Conservation (phyloP, 2,329 filamentous ascomycete genomes). For the Cytospora paraplurivora region DNA sequence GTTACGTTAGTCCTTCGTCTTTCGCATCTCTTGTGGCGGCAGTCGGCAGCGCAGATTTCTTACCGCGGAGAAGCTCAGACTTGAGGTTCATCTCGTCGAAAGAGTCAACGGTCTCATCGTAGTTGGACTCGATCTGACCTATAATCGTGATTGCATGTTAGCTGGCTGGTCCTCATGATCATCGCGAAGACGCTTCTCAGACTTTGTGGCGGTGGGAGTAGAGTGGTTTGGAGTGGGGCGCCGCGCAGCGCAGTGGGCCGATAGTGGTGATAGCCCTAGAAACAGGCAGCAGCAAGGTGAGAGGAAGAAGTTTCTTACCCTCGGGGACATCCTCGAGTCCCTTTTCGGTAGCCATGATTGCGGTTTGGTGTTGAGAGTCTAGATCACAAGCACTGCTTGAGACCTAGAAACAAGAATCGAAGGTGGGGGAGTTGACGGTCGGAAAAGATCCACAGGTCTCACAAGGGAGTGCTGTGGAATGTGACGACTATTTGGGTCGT, state of each 20-base stretch:
- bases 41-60: constrained; percentile 38
- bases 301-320: constrained; percentile 59
- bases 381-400: constrained; percentile 80
- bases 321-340: constrained; percentile 98
- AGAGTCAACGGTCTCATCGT: constrained; percentile 98
- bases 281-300: constrained; percentile 6
- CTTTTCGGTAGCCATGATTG: constrained; percentile 98
- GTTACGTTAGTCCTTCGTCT: constrained; percentile 33
- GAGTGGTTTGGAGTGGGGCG: constrained; percentile 18
- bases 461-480: constrained; percentile 37
- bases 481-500: constrained; percentile 2
- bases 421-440: constrained; percentile 40
- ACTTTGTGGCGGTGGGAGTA: constrained; percentile 21
- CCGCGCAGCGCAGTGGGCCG: constrained; percentile 13
- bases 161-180: constrained; percentile 13
- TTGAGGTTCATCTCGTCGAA: constrained; percentile 99
- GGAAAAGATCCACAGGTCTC: constrained; percentile 42
- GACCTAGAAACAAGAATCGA: constrained; percentile 60
- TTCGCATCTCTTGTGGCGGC: constrained; percentile 26
- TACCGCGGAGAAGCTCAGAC: constrained; percentile 93
- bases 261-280: not conserved
- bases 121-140: constrained; percentile 99
- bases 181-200: constrained; percentile 2
- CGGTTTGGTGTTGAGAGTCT: constrained; percentile 59
- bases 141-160: constrained; percentile 34